Base-by-base conservation (phyloP, 2,329 filamentous ascomycete genomes). In the Fusarium palustre region DNA sequence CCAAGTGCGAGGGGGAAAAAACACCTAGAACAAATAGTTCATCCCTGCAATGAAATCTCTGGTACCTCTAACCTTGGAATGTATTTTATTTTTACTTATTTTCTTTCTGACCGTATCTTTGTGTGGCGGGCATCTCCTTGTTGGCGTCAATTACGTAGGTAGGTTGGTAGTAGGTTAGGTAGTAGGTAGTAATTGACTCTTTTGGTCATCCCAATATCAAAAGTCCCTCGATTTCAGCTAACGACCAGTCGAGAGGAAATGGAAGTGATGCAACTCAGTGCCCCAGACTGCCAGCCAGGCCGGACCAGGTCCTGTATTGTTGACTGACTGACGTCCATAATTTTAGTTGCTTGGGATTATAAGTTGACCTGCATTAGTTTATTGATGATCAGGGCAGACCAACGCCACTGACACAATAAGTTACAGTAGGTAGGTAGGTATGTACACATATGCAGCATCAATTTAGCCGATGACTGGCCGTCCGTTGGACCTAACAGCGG, bases 401-500 rank as follows among this genome's bases (percentile, higher is more conserved):
- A 55, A 48, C 61, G 41, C 60, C 66, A 63, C 64, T 58, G 34
- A 59, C 59, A 61, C 42, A 53, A 55, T 34, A 47, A 22, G 28
- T 18, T 16, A 33, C 31, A n/a, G n/a, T n/a, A n/a, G n/a, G n/a
- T n/a, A n/a, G n/a, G n/a, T n/a, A n/a, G n/a, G n/a, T n/a, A n/a
- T 16, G 16, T 34, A 24, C 31, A 24, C 48, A 50, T 10, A 25
- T 24, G 33, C 24, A 50, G 13, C 24, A 16, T 20, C 31, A 67
- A 20, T 67, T 67, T 64, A 59, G 54, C 67, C 67, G 62, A 56
- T 55, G 33, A 33, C 49, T 55, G 47, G 18, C 33, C 33, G 47
- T 24, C 33, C 24, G 45, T 63, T 15, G 36, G 22, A 39, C 36
- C 36, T 34, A 38, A 46, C 33, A 18, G 33, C 33, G n/a, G n/a